phyloP scores from a whole-genome alignment of 108 stramenopile species.

The Asterionellopsis glacialis region DNA sequence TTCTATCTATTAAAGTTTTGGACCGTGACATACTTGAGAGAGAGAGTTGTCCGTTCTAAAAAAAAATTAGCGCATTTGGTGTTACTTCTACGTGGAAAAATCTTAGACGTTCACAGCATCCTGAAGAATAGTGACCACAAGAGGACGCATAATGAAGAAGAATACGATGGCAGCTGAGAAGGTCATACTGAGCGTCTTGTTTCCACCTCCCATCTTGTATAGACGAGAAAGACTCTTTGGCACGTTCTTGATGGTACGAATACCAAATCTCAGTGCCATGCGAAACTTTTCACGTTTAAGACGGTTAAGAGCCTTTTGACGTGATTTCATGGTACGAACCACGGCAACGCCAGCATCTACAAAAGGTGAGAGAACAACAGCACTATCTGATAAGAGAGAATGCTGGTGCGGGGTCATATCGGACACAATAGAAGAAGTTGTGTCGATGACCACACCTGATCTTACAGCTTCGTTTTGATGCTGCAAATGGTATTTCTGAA shows the following conservation, averaged over 20 bases:
- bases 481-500: slow-evolving; percentile 30
- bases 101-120: no score
- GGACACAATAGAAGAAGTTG: background rate
- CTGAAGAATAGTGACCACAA: slow-evolving; percentile 10
- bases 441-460: background rate
- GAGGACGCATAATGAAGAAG: slow-evolving; percentile 22
- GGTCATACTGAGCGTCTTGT: slow-evolving; percentile 12
- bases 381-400: background rate
- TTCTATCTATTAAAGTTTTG: no score
- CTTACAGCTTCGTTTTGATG: no score
- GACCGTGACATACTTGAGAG: no score
- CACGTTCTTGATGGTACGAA: slow-evolving; percentile 4
- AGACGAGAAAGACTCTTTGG: background rate
- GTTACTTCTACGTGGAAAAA: no score
- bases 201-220: slow-evolving; percentile 20
- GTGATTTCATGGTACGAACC: slow-evolving; percentile 9
- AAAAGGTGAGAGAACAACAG: background rate
- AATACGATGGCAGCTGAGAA: slow-evolving; percentile 7
- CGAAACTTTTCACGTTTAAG: slow-evolving; percentile 14
- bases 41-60: no score
- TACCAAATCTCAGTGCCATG: background rate
- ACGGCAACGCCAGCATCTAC: background rate
- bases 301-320: slow-evolving; percentile 8
- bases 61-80: no score
- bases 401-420: background rate